Evolutionary conservation across 2,329 filamentous ascomycete species (phyloP).

Genomic region (Hypoxylon rubiginosum): DNA sequence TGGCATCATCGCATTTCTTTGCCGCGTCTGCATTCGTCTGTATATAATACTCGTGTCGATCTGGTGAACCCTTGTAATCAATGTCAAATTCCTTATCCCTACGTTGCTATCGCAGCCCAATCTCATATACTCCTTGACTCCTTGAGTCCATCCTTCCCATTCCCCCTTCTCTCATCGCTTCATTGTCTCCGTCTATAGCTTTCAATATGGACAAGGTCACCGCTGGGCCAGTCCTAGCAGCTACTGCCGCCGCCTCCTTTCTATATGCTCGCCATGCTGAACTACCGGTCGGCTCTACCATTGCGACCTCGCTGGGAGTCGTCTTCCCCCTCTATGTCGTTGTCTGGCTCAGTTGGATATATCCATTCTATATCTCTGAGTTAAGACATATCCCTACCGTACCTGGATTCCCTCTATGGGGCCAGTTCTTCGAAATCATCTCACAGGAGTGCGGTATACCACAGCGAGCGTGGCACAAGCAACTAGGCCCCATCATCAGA

Average conservation of each 20-base stretch:
- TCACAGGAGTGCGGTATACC: constrained; percentile 57
- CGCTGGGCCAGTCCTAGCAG: constrained; percentile 44
- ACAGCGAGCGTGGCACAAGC: constrained; percentile 58
- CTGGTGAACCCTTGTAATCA: constrained; percentile 16
- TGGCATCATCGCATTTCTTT: constrained; percentile 34
- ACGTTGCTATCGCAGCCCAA: constrained; percentile 4
- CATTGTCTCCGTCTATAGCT: constrained; percentile 8
- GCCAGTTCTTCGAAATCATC: constrained; percentile 59
- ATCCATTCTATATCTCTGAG: constrained; percentile 58
- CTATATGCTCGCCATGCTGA: constrained; percentile 45
- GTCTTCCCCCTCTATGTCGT: constrained; percentile 50
- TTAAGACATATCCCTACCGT: constrained; percentile 60
- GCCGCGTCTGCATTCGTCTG: constrained; percentile 21
- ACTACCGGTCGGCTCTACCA: constrained; percentile 38
- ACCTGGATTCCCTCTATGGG: constrained; percentile 58
- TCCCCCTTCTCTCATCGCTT: constrained; percentile 2
- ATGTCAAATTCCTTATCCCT: constrained; percentile 10
- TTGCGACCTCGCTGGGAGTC: constrained; percentile 36
- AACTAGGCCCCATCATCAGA: constrained; percentile 58
- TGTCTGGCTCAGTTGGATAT: constrained; percentile 56
- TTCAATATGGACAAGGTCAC: constrained; percentile 45
- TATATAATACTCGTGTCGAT: constrained; percentile 40
- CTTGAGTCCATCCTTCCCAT: constrained; percentile 10
- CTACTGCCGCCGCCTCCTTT: constrained; percentile 45
- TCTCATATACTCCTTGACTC: constrained; percentile 36